phyloP scores from a whole-genome alignment of 176 grass and related monocot genomes.

The Chloris gayana region DNA sequence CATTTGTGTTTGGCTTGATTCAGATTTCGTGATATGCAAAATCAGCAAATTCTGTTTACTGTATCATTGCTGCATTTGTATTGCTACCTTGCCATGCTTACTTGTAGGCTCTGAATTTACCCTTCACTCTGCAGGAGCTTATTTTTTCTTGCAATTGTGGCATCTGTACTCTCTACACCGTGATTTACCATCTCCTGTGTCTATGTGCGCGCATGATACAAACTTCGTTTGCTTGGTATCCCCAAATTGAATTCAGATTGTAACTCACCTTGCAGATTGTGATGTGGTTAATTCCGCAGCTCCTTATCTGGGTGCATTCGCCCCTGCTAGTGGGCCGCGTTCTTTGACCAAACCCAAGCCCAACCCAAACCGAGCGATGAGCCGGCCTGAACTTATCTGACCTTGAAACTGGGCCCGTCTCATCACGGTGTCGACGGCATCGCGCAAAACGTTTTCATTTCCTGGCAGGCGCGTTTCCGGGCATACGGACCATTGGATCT shows the following conservation, averaged over 20 bases:
- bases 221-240: background rate
- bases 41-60: background rate
- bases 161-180: background rate
- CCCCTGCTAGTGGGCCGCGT: background rate
- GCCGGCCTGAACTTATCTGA: background rate
- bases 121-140: background rate
- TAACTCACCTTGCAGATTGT: background rate
- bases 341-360: background rate
- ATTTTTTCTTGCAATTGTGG: background rate
- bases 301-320: background rate
- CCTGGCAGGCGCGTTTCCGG: too few relatives aligned
- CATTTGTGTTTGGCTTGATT: background rate
- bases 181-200: background rate
- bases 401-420: background rate
- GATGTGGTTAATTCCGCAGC: background rate
- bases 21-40: background rate
- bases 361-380: background rate
- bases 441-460: too few relatives aligned
- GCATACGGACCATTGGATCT: too few relatives aligned
- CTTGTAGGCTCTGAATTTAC: background rate
- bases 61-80: background rate
- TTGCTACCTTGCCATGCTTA: background rate
- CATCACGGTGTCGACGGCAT: background rate
- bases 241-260: too few relatives aligned
- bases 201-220: background rate